A percentile compares a stretch with the other conserved stretches of the same genome.
These are phyloP conservation scores for Phlebopus sp. DNA, from an alignment of 1,284 basidiomycete genomes.

Conservation along the genomic window DNA sequence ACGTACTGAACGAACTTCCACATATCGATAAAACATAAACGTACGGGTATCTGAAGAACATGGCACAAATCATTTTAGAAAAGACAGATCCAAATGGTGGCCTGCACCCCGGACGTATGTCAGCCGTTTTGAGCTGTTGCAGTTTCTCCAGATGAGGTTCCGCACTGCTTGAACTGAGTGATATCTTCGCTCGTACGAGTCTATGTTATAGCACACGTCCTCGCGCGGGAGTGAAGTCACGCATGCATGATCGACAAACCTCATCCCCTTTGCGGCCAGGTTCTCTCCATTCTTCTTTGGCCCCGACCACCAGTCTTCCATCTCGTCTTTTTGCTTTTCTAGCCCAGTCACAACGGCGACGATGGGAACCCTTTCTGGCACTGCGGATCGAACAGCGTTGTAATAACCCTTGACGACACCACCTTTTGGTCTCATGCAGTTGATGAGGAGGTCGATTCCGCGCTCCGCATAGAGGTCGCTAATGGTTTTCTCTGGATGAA, in stretches of 20 bases:
- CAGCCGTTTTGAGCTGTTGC: constrained; percentile 29
- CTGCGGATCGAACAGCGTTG: constrained; percentile 23
- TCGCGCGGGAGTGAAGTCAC: constrained; percentile 32
- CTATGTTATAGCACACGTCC: constrained; percentile 33
- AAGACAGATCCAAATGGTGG: constrained; percentile 27
- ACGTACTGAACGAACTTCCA: constrained; percentile 8
- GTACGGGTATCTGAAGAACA: constrained; percentile 1
- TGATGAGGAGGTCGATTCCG: constrained; percentile 30
- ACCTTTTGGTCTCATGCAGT: constrained; percentile 28
- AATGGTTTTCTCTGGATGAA: constrained; percentile 23
- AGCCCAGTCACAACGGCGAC: constrained; percentile 31
- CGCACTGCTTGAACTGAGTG: constrained; percentile 27
- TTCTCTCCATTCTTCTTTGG: constrained; percentile 26
- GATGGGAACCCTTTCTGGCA: constrained; percentile 31
- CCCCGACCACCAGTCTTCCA: constrained; percentile 34
- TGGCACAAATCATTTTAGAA: constrained; percentile 6
- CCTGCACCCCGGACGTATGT: constrained; percentile 30
- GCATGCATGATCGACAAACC: constrained; percentile 30
- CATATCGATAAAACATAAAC: constrained; percentile 13
- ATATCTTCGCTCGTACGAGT: constrained; percentile 30
- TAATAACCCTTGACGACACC: constrained; percentile 28
- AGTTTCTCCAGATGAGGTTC: constrained; percentile 31
- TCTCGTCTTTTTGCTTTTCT: constrained; percentile 26
- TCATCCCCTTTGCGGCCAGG: constrained; percentile 24
- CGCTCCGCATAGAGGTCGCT: constrained; percentile 28